Percentiles rank a stretch among this genome's conserved stretches.
phyloP scores from a whole-genome alignment of 495 filamentous ascomycete genomes.

The Opeltia flavorubescens region DNA sequence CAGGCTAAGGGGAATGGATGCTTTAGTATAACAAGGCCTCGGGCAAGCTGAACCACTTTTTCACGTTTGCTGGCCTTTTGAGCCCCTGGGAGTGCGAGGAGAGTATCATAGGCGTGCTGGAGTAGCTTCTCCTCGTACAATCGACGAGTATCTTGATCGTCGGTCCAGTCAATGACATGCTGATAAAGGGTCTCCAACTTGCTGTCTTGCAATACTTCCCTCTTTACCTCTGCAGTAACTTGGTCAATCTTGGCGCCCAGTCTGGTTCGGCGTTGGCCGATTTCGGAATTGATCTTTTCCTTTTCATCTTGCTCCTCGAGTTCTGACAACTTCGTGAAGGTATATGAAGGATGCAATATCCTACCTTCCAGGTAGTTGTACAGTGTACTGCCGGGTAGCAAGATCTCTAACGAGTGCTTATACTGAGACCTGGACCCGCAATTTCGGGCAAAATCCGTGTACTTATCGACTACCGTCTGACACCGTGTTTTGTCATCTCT shows the following conservation, averaged over 20 bases:
- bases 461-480: constrained; percentile 71
- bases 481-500: constrained; percentile 55
- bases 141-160: constrained; percentile 71
- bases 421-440: constrained; percentile 60
- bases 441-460: constrained; percentile 50
- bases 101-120: constrained; percentile 61
- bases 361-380: constrained; percentile 78
- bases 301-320: constrained; percentile 78
- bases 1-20: constrained; percentile 84
- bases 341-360: constrained; percentile 63
- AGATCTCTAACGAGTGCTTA: constrained; percentile 54
- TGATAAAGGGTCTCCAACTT: constrained; percentile 61
- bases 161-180: constrained; percentile 75
- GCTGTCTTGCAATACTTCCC: constrained; percentile 62
- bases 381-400: constrained; percentile 62
- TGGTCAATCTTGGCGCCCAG: constrained; percentile 72
- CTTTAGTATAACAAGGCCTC: constrained; percentile 90
- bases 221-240: constrained; percentile 73
- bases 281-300: constrained; percentile 79
- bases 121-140: constrained; percentile 83
- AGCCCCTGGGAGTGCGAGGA: constrained; percentile 48
- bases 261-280: constrained; percentile 75
- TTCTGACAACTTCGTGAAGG: constrained; percentile 73
- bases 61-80: constrained; percentile 54
- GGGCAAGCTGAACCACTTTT: constrained; percentile 57